A percentile compares a stretch with the other conserved stretches of the same genome.
Evolutionary conservation across 2,329 filamentous ascomycete genomes (phyloP).

Genomic region (Boeremia exigua): DNA sequence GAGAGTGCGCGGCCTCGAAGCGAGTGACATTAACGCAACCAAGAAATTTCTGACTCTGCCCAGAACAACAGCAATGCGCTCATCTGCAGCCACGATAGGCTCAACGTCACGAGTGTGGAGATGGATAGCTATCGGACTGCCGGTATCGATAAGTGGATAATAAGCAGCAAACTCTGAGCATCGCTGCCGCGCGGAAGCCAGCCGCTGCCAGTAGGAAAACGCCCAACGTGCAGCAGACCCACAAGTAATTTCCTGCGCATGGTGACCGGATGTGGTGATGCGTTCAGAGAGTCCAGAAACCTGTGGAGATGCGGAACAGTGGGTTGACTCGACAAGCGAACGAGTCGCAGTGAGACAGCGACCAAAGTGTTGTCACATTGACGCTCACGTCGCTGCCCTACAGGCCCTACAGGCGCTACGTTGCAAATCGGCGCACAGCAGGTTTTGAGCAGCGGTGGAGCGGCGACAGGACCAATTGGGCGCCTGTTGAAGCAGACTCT

Average conservation of each 20-base stretch:
- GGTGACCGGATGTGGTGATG: slow-evolving; percentile 26
- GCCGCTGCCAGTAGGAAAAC: slow-evolving; percentile 26
- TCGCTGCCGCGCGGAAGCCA: slow-evolving; percentile 32
- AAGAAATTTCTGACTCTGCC: slow-evolving; percentile 31
- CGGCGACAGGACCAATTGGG: slow-evolving; percentile 23
- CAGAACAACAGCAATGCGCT: slow-evolving; percentile 9
- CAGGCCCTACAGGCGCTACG: slow-evolving; percentile 22
- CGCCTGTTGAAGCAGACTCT: slow-evolving; percentile 20
- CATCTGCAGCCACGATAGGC: slow-evolving; percentile 23
- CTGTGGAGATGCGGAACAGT: slow-evolving; percentile 27
- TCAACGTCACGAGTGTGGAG: slow-evolving; percentile 27
- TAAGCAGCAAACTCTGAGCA: slow-evolving; percentile 32
- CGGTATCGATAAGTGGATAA: slow-evolving; percentile 46
- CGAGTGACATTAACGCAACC: slow-evolving; percentile 18
- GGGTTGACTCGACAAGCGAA: slow-evolving; percentile 15
- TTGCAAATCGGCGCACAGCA: slow-evolving; percentile 28
- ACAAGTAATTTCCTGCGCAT: slow-evolving; percentile 44
- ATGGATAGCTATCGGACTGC: slow-evolving; percentile 34
- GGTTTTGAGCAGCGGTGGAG: slow-evolving; percentile 27
- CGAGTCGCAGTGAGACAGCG: slow-evolving; percentile 21
- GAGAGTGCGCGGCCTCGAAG: slow-evolving; percentile 22
- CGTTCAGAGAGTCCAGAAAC: slow-evolving; percentile 31
- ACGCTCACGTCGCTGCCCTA: slow-evolving; percentile 22
- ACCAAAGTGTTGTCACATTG: slow-evolving; percentile 26
- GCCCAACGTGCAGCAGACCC: slow-evolving; percentile 27